Conservation (phyloP, 768 basidiomycete species). For the Paxillus involutus region DNA sequence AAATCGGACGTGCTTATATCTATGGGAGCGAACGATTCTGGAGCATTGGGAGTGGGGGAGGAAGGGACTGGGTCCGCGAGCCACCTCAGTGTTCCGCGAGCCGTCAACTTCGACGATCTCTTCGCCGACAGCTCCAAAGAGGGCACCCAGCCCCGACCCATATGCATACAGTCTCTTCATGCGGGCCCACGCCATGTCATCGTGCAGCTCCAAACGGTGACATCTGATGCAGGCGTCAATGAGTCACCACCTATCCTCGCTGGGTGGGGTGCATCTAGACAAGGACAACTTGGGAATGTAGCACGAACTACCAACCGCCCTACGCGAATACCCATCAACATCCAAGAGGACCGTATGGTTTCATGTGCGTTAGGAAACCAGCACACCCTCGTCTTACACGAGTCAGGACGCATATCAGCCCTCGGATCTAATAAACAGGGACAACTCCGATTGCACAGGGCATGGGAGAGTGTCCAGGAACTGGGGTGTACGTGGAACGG, state of each 20-base stretch:
- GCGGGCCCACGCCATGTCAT: conserved; percentile 78
- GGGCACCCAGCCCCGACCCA: conserved; percentile 21
- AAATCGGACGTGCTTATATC: conserved; percentile 60
- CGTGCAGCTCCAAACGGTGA: conserved; percentile 36
- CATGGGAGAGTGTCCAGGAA: conserved; percentile 23
- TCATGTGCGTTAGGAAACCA: conserved; percentile 50
- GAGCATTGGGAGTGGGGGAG: conserved; percentile 65
- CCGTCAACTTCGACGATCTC: conserved; percentile 14
- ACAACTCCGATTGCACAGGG: conserved; percentile 50
- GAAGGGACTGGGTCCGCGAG: conserved; percentile 9
- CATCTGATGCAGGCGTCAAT: conserved; percentile 16
- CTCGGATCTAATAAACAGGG: conserved; percentile 74
- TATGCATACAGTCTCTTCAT: conserved; percentile 43
- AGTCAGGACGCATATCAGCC: conserved; percentile 46
- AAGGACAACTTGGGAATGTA: conserved; percentile 73
- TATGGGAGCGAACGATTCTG: conserved; percentile 85
- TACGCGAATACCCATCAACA: conserved; percentile 33
- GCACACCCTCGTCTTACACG: conserved; percentile 45
- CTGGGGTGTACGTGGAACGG: conserved; percentile 81
- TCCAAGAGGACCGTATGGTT: conserved; percentile 29
- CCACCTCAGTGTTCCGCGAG: conserved; percentile 7
- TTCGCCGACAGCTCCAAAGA: conserved; percentile 38
- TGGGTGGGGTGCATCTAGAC: conserved; percentile 86
- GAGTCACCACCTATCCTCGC: conserved; percentile 36
- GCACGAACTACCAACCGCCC: conserved; percentile 20